A percentile compares a stretch with the other conserved stretches of the same genome.
Evolutionary conservation across 108 stramenopile species (phyloP).

Genomic region (Seminavis robusta): DNA sequence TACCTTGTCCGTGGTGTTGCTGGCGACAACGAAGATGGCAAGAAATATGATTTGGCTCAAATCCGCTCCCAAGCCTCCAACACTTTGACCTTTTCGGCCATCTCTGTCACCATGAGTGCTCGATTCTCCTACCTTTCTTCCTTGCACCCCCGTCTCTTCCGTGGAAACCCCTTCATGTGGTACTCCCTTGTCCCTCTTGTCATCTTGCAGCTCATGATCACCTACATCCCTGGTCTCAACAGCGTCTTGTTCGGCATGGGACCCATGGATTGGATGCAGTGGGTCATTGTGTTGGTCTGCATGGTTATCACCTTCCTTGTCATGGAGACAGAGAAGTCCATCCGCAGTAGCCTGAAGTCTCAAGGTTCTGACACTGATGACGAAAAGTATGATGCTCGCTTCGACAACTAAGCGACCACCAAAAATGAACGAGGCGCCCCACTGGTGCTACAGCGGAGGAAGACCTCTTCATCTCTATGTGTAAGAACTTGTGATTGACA

Average conservation of each 20-base stretch:
- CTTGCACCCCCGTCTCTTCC: slow-evolving; percentile 50
- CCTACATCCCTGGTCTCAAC: slow-evolving; percentile 83
- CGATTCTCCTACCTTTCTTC: slow-evolving; percentile 69
- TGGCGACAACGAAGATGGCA: slow-evolving; percentile 23
- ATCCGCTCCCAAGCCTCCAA: slow-evolving; percentile 69
- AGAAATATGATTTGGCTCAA: slow-evolving; percentile 10
- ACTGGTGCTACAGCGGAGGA: no score
- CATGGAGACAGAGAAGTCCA: slow-evolving; percentile 83
- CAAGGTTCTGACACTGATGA: slow-evolving; percentile 77
- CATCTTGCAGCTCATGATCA: slow-evolving; percentile 57
- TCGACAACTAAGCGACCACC: no score
- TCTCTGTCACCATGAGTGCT: slow-evolving; percentile 70
- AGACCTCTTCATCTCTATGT: no score
- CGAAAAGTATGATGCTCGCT: slow-evolving; percentile 11
- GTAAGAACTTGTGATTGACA: no score
- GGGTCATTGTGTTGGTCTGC: slow-evolving; percentile 50
- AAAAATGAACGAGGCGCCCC: no score
- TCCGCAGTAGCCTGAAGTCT: slow-evolving; percentile 59
- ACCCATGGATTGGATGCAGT: slow-evolving; percentile 65
- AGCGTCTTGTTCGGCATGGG: slow-evolving; percentile 67
- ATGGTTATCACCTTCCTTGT: slow-evolving; percentile 58
- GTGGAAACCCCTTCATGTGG: slow-evolving; percentile 58
- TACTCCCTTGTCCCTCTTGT: slow-evolving; percentile 50
- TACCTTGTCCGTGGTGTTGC: slow-evolving; percentile 32
- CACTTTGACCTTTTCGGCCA: slow-evolving; percentile 77